A percentile compares a stretch with the other conserved stretches of the same genome.
phyloP scores from a whole-genome alignment of 306 rosid genomes.

The Pyrus communis region DNA sequence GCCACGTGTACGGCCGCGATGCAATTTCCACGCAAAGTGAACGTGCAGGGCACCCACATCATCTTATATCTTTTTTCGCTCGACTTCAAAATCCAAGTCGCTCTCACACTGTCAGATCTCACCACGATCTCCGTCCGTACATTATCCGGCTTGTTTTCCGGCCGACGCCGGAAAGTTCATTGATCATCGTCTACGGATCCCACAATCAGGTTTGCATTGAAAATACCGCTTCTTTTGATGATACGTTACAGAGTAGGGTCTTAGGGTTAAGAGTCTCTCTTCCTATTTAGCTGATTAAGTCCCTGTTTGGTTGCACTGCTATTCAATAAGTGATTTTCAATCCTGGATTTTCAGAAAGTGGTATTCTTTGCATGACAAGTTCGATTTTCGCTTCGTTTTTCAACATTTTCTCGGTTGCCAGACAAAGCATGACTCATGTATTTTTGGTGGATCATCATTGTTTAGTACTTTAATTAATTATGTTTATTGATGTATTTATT shows the following conservation, averaged over 20 bases:
- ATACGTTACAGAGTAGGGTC: conserved; percentile 1
- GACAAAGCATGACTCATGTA: not conserved
- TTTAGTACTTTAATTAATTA: not conserved
- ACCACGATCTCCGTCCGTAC: conserved; percentile 11
- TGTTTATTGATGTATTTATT: not conserved
- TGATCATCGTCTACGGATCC: not conserved
- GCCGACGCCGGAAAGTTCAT: not conserved
- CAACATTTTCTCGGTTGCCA: not conserved
- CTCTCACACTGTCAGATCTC: conserved; percentile 28
- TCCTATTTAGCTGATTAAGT: not conserved
- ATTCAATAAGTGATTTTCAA: not conserved
- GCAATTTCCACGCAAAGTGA: not conserved
- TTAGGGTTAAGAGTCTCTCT: conserved; percentile 17
- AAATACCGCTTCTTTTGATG: not conserved
- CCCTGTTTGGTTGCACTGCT: conserved; percentile 17
- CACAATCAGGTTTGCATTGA: conserved; percentile 11
- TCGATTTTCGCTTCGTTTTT: not conserved
- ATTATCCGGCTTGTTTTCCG: conserved; percentile 11
- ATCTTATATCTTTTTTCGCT: conserved; percentile 13
- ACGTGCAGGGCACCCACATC: conserved; percentile 40
- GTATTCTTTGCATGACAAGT: not conserved
- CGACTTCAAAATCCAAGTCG: conserved; percentile 8
- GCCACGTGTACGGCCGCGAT: conserved; percentile 39
- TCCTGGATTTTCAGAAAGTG: not conserved
- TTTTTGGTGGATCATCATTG: not conserved